These are phyloP conservation scores for Beauveria scarabaeidicola DNA, from an alignment of 2,329 filamentous ascomycete genomes.

Conservation along the genomic window DNA sequence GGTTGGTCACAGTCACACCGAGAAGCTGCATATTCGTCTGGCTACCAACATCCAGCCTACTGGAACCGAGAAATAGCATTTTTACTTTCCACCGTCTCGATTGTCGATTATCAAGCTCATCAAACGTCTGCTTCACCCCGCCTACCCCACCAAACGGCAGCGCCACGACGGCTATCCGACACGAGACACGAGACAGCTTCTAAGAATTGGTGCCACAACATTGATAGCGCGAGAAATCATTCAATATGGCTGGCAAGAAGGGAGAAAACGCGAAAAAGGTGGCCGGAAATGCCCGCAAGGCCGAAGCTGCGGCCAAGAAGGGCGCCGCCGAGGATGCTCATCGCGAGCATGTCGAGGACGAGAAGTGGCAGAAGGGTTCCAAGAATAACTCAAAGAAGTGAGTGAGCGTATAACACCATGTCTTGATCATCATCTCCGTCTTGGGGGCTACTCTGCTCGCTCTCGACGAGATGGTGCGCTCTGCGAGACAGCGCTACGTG, in stretches of 20 bases:
- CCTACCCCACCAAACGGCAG: background rate
- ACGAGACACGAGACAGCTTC: background rate
- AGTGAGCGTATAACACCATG: conserved; percentile 19
- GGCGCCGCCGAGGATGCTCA: conserved; percentile 61
- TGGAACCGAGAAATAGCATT: background rate
- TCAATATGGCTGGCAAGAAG: conserved; percentile 63
- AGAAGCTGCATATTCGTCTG: background rate
- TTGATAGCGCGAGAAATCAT: background rate
- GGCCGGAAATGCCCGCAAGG: conserved; percentile 84
- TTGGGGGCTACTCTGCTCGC: too few species aligned
- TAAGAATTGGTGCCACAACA: background rate
- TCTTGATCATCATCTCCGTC: too few species aligned
- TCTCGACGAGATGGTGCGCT: background rate
- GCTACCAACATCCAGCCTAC: background rate
- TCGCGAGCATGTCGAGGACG: conserved; percentile 58
- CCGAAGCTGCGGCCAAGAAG: conserved; percentile 76
- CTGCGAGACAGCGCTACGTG: background rate
- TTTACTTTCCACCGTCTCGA: background rate
- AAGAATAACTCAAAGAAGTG: conserved; percentile 87
- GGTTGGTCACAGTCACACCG: conserved; percentile 4
- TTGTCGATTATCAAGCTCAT: background rate
- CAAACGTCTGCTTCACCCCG: background rate
- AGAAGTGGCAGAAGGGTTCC: conserved; percentile 75
- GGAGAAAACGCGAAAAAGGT: conserved; percentile 83
- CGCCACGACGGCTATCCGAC: background rate